Percentiles rank a stretch among this genome's conserved stretches.
phyloP scores from a whole-genome alignment of 345 rosid genomes.

The Populus simonii region DNA sequence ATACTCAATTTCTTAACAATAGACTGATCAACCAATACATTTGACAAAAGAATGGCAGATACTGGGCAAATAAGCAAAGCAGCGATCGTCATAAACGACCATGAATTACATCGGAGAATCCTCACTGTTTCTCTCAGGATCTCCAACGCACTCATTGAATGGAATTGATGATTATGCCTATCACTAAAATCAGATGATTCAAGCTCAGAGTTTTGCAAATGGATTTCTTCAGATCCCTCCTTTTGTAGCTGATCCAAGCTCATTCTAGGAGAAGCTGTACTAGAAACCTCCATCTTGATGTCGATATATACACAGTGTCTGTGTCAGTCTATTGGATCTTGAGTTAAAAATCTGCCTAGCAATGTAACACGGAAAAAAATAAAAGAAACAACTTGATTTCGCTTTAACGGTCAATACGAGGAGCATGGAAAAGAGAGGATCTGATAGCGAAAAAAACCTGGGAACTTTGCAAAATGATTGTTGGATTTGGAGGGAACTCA shows the following conservation, averaged over 20 bases:
- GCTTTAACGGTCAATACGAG: not conserved
- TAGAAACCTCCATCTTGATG: slow-evolving; percentile 39
- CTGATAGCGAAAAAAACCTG: not conserved
- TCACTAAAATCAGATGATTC: slow-evolving; percentile 28
- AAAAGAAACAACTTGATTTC: not conserved
- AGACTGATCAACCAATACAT: slow-evolving; percentile 63
- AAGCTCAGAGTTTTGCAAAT: slow-evolving; percentile 34
- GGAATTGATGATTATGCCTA: slow-evolving; percentile 34
- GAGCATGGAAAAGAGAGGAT: not conserved
- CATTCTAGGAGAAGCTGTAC: slow-evolving; percentile 32
- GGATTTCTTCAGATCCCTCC: slow-evolving; percentile 38
- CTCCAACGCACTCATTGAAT: slow-evolving; percentile 75
- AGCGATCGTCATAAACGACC: slow-evolving; percentile 57
- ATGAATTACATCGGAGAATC: slow-evolving; percentile 67
- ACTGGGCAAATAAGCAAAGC: slow-evolving; percentile 75
- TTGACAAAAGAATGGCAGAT: slow-evolving; percentile 62
- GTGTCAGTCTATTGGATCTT: slow-evolving; percentile 3
- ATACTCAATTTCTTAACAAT: slow-evolving; percentile 53
- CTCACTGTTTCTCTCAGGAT: slow-evolving; percentile 83
- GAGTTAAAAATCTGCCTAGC: not conserved
- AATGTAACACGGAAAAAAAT: not conserved
- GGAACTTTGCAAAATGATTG: not conserved
- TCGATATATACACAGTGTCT: not conserved
- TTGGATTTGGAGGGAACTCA: not conserved
- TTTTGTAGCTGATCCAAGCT: slow-evolving; percentile 29